phyloP scores from a whole-genome alignment of 257 asterid genomes.

The Nicotiana paniculata region DNA sequence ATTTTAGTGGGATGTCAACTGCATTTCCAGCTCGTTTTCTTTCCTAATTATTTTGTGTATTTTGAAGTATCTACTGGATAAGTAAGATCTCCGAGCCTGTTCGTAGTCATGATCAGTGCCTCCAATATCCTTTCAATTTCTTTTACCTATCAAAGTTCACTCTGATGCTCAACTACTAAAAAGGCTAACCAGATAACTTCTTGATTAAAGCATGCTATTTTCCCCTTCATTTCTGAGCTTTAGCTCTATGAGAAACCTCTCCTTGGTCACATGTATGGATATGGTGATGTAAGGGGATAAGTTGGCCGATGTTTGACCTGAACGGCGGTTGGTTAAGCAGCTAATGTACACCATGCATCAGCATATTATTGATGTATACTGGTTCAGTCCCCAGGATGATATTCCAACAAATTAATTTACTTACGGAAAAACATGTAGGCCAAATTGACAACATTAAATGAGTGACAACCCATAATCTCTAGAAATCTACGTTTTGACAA shows the following conservation, averaged over 20 bases:
- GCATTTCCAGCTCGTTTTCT: neutral
- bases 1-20: neutral
- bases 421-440: neutral
- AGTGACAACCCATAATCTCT: constrained; percentile 10
- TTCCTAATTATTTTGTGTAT: neutral
- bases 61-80: neutral
- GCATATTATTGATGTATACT: neutral
- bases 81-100: neutral
- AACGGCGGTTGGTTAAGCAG: neutral
- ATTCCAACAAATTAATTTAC: neutral
- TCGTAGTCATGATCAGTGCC: neutral
- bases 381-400: neutral
- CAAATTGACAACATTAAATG: neutral
- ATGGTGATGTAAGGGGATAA: neutral
- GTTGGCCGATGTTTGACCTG: neutral
- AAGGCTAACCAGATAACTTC: neutral
- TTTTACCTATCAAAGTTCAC: neutral
- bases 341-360: neutral
- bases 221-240: neutral
- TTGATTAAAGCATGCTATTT: neutral
- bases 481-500: neutral
- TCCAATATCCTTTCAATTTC: neutral
- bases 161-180: neutral
- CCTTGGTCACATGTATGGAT: neutral
- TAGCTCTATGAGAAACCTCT: neutral